Base-by-base conservation (phyloP, 2,329 filamentous ascomycete species). In the Anthostomella pinea region DNA sequence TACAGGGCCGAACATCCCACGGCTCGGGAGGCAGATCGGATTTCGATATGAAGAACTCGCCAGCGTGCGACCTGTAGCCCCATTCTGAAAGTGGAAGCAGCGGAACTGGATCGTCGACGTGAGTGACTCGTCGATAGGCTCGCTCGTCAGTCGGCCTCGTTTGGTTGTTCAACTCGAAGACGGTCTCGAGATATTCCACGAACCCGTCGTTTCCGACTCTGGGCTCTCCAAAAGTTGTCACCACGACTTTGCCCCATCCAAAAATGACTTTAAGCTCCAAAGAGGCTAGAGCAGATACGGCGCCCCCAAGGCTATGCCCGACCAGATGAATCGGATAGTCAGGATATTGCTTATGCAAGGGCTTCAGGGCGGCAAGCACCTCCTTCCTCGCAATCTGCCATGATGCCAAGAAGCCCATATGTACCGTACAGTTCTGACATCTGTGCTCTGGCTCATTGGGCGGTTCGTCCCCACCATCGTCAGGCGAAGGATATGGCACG, bases 191-290 rank as follows among this genome's bases (percentile, higher is more conserved):
- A 45, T 75, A 83, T 6, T 63, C 59, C 23, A 69, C 73, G 16
- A 85, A 65, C 10, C 67, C 71, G 10, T 56, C 49, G 53, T 85
- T 84, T 10, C 81, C 80, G 14, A 81, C 62, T 25, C 77, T 70
- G 14, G 93, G 93, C 63, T 97, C 88, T 8, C 93, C 93, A 62
- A 95, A 98, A 0, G 93, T 97, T 5, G 91, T 97, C 25, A 95
- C 79, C 10, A 73, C 64, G n/a, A 78, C 46, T 3, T 90, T 80
- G 7, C 83, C 64, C 81, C 83, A 93, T 13, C 85, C 87, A n/a
- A 83, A 70, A 0, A 81, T 75, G 16, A 70, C 62, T 40, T 80
- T 75, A 55, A 95, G 76, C 56, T 98, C 93, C 19, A 96, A 70
- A 1, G 78, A 87, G 1, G 90, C 93, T 3, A 98, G 75, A 2